These are phyloP conservation scores for Pinus taeda DNA, from an alignment of 75 land plant species.

Conservation along the genomic window DNA sequence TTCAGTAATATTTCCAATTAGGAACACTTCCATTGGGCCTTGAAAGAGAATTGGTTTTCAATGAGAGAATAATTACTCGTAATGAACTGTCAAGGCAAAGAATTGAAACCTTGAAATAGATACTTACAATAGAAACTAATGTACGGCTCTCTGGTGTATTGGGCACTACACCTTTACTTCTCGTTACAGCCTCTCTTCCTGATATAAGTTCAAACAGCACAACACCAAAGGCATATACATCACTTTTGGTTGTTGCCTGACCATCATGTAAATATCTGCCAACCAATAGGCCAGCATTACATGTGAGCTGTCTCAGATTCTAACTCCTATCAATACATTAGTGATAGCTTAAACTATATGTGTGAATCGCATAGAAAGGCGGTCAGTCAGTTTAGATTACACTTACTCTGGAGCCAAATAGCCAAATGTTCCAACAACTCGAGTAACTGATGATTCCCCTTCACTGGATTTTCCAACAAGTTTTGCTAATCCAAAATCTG, in stretches of 20 bases:
- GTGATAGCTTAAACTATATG: not conserved
- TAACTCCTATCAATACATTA: not conserved
- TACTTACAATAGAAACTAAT: constrained; percentile 75
- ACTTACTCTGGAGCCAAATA: constrained; percentile 92
- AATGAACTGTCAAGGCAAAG: not conserved
- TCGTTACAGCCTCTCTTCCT: constrained; percentile 69
- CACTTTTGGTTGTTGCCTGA: constrained; percentile 74
- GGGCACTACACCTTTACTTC: constrained; percentile 27
- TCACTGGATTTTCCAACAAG: constrained; percentile 54
- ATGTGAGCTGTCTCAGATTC: constrained; percentile 1
- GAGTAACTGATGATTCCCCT: constrained; percentile 52
- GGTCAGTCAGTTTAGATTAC: not conserved
- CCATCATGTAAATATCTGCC: constrained; percentile 78
- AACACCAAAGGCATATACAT: constrained; percentile 91
- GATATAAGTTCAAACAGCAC: constrained; percentile 86
- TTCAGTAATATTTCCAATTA: not conserved
- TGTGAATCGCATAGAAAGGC: not conserved
- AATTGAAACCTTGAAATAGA: not conserved
- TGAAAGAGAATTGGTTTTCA: not conserved
- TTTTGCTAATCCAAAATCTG: constrained; percentile 90
- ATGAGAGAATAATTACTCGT: not conserved
- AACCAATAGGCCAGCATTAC: not conserved
- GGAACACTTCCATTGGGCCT: not conserved
- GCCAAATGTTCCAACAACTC: constrained; percentile 85
- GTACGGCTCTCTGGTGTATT: constrained; percentile 72